These are phyloP conservation scores for Fistulina hepatica DNA, from an alignment of 1,284 basidiomycete species.

Conservation along the genomic window DNA sequence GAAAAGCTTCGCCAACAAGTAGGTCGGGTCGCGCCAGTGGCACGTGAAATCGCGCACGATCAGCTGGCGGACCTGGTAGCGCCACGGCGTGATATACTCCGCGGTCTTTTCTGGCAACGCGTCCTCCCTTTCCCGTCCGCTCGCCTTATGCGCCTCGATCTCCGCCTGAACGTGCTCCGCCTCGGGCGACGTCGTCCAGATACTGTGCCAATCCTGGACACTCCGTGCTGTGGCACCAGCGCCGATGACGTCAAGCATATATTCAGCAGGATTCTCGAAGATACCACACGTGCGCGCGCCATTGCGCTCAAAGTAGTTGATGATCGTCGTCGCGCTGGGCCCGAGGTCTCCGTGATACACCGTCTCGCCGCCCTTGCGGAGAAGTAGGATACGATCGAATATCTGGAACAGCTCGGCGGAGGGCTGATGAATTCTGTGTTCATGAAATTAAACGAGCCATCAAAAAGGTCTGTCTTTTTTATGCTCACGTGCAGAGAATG, in stretches of 20 bases:
- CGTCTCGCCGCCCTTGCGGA: conserved; percentile 53
- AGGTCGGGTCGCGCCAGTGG: conserved; percentile 51
- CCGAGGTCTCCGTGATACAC: conserved; percentile 70
- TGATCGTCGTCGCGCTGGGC: conserved; percentile 36
- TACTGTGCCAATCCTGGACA: conserved; percentile 34
- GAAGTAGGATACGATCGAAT: conserved; percentile 54
- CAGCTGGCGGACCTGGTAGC: conserved; percentile 37
- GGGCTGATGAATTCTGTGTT: conserved; percentile 41
- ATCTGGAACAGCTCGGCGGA: conserved; percentile 59
- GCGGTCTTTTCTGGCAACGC: conserved; percentile 25
- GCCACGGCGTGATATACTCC: conserved; percentile 43
- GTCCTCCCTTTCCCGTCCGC: conserved; percentile 24
- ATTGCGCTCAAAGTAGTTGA: conserved; percentile 56
- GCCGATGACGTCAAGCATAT: conserved; percentile 60
- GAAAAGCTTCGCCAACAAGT: conserved; percentile 65
- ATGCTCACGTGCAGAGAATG: conserved; percentile 62
- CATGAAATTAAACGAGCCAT: no score
- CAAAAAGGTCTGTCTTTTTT: conserved; percentile 23
- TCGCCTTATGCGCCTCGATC: conserved; percentile 32
- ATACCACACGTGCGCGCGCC: conserved; percentile 38
- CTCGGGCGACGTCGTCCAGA: conserved; percentile 35
- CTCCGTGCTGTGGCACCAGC: conserved; percentile 46
- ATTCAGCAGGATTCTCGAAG: conserved; percentile 52
- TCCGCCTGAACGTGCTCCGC: conserved; percentile 22
- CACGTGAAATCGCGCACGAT: conserved; percentile 27